Evolutionary conservation across 768 basidiomycete genomes (phyloP).

Genomic region (Dioszegia aurantiaca): DNA sequence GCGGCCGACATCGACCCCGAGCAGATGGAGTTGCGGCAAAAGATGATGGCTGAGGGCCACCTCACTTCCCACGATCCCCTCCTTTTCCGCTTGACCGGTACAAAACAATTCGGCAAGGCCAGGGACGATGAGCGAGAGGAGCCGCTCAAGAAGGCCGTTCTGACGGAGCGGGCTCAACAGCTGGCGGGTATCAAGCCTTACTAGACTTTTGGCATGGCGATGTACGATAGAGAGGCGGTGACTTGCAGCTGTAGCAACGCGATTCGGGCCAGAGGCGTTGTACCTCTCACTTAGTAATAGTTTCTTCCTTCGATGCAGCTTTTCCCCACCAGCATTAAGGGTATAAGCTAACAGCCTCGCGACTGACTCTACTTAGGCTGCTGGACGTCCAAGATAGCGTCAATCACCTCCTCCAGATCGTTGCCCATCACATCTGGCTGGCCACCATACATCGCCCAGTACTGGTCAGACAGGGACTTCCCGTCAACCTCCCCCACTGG

Average conservation of each 20-base stretch:
- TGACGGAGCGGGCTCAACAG: conserved; percentile 22
- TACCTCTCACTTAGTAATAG: no score
- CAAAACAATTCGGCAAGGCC: conserved; percentile 7
- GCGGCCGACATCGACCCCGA: conserved; percentile 34
- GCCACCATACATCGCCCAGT: conserved; percentile 28
- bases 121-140: conserved; percentile 18
- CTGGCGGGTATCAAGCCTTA: conserved; percentile 30
- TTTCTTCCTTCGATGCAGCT: no score
- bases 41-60: conserved; percentile 26
- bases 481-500: conserved; percentile 13
- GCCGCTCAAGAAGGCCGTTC: conserved; percentile 17
- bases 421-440: conserved; percentile 30
- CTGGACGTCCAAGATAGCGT: conserved; percentile 11
- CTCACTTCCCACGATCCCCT: conserved; percentile 42
- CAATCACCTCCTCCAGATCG: conserved; percentile 23
- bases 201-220: not conserved
- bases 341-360: no score
- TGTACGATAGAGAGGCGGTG: no score
- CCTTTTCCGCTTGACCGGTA: conserved; percentile 28
- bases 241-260: no score
- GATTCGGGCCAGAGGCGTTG: no score
- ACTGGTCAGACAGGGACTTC: conserved; percentile 10
- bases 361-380: no score
- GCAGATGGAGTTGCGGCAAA: conserved; percentile 25
- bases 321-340: no score